These are phyloP conservation scores for Euphorbia peplus DNA, from an alignment of 345 rosid species.

Conservation along the genomic window DNA sequence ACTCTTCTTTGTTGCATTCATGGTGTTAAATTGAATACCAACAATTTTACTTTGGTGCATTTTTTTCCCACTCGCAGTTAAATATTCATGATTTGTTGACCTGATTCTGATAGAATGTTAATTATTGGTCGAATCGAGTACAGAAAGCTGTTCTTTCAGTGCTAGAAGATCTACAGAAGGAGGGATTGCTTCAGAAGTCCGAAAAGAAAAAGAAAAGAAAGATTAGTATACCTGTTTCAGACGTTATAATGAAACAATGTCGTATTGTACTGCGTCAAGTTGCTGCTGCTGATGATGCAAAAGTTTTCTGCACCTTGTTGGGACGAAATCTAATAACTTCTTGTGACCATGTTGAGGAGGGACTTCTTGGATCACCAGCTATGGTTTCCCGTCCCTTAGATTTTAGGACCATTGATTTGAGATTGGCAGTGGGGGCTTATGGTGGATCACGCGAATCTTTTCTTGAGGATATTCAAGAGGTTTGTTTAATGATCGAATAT, in stretches of 20 bases:
- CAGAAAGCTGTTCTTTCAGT: conserved; percentile 99
- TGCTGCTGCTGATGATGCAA: conserved; percentile 81
- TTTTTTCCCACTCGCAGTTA: neutral
- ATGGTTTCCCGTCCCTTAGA: conserved; percentile 95
- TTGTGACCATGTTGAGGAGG: conserved; percentile 85
- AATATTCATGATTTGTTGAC: conserved; percentile 1
- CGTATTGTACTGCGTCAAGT: conserved; percentile 73
- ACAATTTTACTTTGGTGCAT: neutral
- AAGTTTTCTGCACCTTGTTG: conserved; percentile 80
- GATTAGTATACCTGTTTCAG: conserved; percentile 53
- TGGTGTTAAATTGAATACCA: conserved; percentile 2
- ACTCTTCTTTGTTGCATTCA: neutral
- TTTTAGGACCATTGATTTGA: conserved; percentile 91
- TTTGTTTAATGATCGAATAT: conserved; percentile 23
- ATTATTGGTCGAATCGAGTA: too few species aligned
- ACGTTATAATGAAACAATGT: conserved; percentile 82
- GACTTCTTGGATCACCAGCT: conserved; percentile 95
- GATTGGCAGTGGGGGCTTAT: conserved; percentile 88
- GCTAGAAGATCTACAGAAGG: conserved; percentile 58
- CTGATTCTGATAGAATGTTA: conserved; percentile 33
- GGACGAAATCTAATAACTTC: conserved; percentile 70
- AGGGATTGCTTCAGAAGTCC: conserved; percentile 44
- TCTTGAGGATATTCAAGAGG: conserved; percentile 96
- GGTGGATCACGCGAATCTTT: conserved; percentile 84
- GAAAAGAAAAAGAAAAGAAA: conserved; percentile 56